Evolutionary conservation across 495 filamentous ascomycete genomes (phyloP).

Genomic region (Lophiostoma macrostomum): DNA sequence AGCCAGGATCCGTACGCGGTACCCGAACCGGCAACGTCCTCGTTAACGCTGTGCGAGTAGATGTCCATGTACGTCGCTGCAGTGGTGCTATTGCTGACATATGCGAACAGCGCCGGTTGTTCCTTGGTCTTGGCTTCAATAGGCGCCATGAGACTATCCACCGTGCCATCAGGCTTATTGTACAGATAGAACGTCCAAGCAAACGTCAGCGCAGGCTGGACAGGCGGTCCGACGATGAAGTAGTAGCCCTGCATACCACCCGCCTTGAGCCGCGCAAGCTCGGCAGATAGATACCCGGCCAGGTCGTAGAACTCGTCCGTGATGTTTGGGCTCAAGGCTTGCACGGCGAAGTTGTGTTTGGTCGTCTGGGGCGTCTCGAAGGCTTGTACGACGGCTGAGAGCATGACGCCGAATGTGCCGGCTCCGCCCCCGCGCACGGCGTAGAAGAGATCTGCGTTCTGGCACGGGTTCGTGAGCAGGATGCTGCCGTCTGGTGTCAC

Average conservation of each 20-base stretch:
- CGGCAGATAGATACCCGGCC: slow-evolving; percentile 18
- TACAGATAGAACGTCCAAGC: slow-evolving; percentile 18
- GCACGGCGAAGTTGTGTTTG: slow-evolving; percentile 4
- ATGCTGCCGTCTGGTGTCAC: slow-evolving; percentile 26
- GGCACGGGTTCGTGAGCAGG: slow-evolving; percentile 18
- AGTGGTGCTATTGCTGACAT: not conserved
- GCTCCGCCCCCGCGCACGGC: slow-evolving; percentile 30
- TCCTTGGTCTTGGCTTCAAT: slow-evolving; percentile 8
- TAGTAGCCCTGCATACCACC: slow-evolving; percentile 33
- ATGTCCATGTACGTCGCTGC: slow-evolving; percentile 11
- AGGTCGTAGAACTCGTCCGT: slow-evolving; percentile 24
- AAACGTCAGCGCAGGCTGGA: slow-evolving; percentile 7
- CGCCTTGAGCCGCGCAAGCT: slow-evolving; percentile 21
- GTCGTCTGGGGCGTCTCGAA: slow-evolving; percentile 15
- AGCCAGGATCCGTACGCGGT: slow-evolving; percentile 23
- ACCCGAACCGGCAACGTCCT: slow-evolving; percentile 19
- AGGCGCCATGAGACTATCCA: slow-evolving; percentile 16
- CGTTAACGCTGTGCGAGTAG: not conserved
- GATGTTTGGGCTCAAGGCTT: slow-evolving; percentile 2
- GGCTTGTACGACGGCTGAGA: slow-evolving; percentile 23
- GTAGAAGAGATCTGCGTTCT: slow-evolving; percentile 28
- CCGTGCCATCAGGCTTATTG: slow-evolving; percentile 24
- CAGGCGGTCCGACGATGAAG: slow-evolving; percentile 23
- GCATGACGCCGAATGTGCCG: slow-evolving; percentile 28
- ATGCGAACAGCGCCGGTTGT: not conserved